Conservation (phyloP, 2,329 filamentous ascomycete species). For the Curvularia hawaiiensis region DNA sequence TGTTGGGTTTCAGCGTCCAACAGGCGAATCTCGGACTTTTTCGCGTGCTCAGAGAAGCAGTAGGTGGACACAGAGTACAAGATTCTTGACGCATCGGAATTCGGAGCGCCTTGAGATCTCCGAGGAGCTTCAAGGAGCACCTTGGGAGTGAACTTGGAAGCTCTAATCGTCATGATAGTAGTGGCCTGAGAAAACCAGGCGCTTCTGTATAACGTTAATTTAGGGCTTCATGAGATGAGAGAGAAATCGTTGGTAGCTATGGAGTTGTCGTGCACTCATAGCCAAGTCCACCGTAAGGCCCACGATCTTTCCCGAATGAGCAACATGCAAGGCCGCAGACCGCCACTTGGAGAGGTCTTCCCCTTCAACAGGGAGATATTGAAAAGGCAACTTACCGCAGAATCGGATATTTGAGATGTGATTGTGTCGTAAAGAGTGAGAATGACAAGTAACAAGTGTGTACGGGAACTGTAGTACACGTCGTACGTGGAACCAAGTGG, state of each 20-base stretch:
- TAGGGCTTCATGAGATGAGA: neutral
- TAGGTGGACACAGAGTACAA: conserved; percentile 77
- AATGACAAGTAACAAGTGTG: neutral
- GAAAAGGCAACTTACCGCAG: neutral
- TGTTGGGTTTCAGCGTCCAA: conserved; percentile 72
- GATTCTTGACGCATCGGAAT: conserved; percentile 66
- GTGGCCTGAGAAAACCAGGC: neutral
- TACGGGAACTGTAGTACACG: conserved; percentile 13
- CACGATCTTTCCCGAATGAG: neutral
- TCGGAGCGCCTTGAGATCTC: conserved; percentile 72
- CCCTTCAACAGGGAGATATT: neutral
- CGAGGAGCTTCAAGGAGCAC: conserved; percentile 78
- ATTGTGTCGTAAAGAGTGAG: neutral
- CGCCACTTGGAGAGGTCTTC: neutral
- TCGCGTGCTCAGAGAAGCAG: conserved; percentile 76
- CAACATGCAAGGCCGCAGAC: conserved; percentile 3
- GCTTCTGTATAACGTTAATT: neutral
- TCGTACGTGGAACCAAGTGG: conserved; percentile 12
- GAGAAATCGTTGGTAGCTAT: neutral
- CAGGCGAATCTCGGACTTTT: conserved; percentile 70
- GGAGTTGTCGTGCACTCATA: neutral
- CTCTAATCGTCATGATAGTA: conserved; percentile 69
- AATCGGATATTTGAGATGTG: neutral
- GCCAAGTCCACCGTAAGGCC: neutral
- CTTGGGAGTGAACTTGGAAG: conserved; percentile 75